These are phyloP conservation scores for Craspedostauros australis DNA, from an alignment of 108 stramenopile genomes.

Conservation along the genomic window DNA sequence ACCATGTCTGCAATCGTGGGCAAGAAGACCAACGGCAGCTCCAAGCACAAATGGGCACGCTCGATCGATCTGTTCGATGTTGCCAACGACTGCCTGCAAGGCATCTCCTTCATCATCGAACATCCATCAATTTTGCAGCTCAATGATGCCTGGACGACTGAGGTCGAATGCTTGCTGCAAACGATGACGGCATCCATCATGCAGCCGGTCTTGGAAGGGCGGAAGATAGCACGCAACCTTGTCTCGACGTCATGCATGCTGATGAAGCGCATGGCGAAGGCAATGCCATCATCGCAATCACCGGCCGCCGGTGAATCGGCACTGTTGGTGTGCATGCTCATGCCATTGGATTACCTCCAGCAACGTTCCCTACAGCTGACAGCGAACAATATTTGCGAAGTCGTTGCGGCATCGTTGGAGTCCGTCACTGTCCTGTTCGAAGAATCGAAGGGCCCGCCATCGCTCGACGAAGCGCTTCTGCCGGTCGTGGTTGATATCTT, in stretches of 20 bases:
- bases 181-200: conserved; percentile 8
- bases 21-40: neutral
- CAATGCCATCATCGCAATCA: neutral
- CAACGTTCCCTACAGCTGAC: conserved; percentile 5
- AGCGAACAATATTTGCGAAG: conserved; percentile 1
- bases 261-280: too few relatives aligned
- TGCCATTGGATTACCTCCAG: conserved; percentile 41
- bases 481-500: too few relatives aligned
- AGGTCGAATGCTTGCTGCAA: conserved; percentile 3
- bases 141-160: conserved; percentile 10
- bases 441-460: neutral
- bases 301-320: conserved; percentile 9
- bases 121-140: neutral
- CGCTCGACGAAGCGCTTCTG: conserved; percentile 39
- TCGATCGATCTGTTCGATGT: conserved; percentile 10
- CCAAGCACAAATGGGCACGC: conserved; percentile 7
- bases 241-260: too few relatives aligned
- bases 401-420: conserved; percentile 18
- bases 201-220: too few relatives aligned
- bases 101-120: conserved; percentile 2
- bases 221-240: too few relatives aligned
- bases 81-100: conserved; percentile 17
- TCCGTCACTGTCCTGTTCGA: conserved; percentile 10
- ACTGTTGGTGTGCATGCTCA: conserved; percentile 29
- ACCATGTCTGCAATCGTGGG: neutral